Evolutionary conservation across 2,329 filamentous ascomycete species (phyloP).

Genomic region (Pseudogymnoascus destructans): DNA sequence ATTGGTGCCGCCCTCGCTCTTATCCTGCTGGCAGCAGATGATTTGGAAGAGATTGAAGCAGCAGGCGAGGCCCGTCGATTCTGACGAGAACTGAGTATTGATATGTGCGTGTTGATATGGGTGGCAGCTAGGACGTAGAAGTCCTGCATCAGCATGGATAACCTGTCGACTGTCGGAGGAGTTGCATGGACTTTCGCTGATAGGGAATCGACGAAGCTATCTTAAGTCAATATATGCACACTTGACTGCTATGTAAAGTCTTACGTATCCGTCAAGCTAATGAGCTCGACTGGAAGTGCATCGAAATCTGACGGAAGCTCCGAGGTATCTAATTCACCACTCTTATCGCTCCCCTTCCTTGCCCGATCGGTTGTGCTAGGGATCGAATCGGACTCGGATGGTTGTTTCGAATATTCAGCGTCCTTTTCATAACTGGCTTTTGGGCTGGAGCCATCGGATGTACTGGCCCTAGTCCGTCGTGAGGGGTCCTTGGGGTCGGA

Average conservation of each 20-base stretch:
- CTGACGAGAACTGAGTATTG: conserved; percentile 60
- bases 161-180: conserved; percentile 68
- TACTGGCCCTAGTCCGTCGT: conserved; percentile 22
- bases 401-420: background rate
- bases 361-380: conserved; percentile 17
- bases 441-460: conserved; percentile 16
- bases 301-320: conserved; percentile 46
- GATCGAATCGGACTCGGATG: background rate
- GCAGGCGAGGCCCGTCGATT: conserved; percentile 51
- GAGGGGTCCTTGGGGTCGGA: conserved; percentile 16
- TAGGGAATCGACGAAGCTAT: conserved; percentile 80
- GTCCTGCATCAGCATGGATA: conserved; percentile 83
- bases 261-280: conserved; percentile 79
- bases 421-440: background rate
- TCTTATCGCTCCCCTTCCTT: conserved; percentile 22
- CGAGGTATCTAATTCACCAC: conserved; percentile 14
- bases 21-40: conserved; percentile 42
- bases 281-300: conserved; percentile 84
- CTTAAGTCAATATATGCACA: conserved; percentile 16
- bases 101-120: conserved; percentile 79
- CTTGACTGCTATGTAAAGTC: conserved; percentile 9
- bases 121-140: conserved; percentile 75
- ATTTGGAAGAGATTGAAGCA: conserved; percentile 40
- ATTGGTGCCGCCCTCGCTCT: conserved; percentile 43
- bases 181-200: conserved; percentile 74